Conservation (phyloP, 495 filamentous ascomycete species). For the Tuber magnatum region DNA sequence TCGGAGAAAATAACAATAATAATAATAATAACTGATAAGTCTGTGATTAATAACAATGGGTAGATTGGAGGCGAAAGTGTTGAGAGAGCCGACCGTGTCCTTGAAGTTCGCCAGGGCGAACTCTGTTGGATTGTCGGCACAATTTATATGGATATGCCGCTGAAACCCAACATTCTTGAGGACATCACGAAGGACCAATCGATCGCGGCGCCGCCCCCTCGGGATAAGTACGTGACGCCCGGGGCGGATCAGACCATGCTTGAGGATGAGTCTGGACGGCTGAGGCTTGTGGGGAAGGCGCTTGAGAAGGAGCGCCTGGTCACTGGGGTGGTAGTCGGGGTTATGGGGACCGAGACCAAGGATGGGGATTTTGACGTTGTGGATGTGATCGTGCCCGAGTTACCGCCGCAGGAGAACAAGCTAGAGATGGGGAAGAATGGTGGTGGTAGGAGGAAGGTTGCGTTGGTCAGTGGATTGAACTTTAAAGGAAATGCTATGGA, state of each 20-base stretch:
- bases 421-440: conserved; percentile 43
- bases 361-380: conserved; percentile 90
- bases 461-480: conserved; percentile 78
- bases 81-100: conserved; percentile 68
- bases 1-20: no score
- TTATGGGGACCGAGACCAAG: conserved; percentile 82
- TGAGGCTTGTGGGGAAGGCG: conserved; percentile 65
- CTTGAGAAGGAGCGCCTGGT: conserved; percentile 63
- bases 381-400: conserved; percentile 76
- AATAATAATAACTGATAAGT: no score
- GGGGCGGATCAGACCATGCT: conserved; percentile 67
- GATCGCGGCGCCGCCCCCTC: conserved; percentile 72
- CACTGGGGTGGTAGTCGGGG: conserved; percentile 85
- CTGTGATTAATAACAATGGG: background rate
- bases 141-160: conserved; percentile 90
- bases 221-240: conserved; percentile 63
- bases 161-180: conserved; percentile 95
- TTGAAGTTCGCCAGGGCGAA: conserved; percentile 93
- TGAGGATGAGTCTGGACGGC: conserved; percentile 92
- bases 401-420: conserved; percentile 58
- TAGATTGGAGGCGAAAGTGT: conserved; percentile 72
- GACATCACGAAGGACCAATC: conserved; percentile 93
- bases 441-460: conserved; percentile 58
- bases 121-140: conserved; percentile 94
- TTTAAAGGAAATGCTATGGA: conserved; percentile 69